These are phyloP conservation scores for Petunia hybrid DNA, from an alignment of 305 asterid genomes.

Conservation along the genomic window DNA sequence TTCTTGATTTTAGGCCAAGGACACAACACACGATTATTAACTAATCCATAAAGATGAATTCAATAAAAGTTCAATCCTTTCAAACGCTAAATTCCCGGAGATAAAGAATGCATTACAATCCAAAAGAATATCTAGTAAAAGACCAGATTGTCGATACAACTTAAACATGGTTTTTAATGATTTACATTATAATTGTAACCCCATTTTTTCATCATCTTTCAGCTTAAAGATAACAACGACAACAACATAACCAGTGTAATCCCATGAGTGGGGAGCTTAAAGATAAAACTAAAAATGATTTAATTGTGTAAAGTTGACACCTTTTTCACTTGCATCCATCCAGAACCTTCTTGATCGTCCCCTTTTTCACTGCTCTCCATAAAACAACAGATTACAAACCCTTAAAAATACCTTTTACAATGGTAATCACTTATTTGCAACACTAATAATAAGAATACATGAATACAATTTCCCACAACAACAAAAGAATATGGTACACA, in stretches of 20 bases:
- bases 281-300: neutral
- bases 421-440: conserved; percentile 41
- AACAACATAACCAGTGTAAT: too few species aligned
- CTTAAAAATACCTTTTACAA: conserved; percentile 23
- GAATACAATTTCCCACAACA: neutral
- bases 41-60: too few species aligned
- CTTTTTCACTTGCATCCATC: conserved; percentile 99
- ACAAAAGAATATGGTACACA: neutral
- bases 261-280: too few species aligned
- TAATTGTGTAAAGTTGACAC: conserved; percentile 48
- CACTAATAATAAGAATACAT: neutral
- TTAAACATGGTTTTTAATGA: conserved; percentile 10
- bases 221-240: conserved; percentile 13
- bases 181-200: conserved; percentile 17
- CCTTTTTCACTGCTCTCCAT: conserved; percentile 74
- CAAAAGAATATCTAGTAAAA: too few species aligned
- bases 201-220: conserved; percentile 22
- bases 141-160: neutral
- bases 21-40: too few species aligned
- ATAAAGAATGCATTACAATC: too few species aligned
- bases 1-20: neutral
- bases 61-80: too few species aligned
- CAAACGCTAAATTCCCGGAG: too few species aligned
- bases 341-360: conserved; percentile 85
- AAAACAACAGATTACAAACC: conserved; percentile 31